Evolutionary conservation across 2,329 filamentous ascomycete species (phyloP).

Genomic region (Neofusicoccum laricinum): DNA sequence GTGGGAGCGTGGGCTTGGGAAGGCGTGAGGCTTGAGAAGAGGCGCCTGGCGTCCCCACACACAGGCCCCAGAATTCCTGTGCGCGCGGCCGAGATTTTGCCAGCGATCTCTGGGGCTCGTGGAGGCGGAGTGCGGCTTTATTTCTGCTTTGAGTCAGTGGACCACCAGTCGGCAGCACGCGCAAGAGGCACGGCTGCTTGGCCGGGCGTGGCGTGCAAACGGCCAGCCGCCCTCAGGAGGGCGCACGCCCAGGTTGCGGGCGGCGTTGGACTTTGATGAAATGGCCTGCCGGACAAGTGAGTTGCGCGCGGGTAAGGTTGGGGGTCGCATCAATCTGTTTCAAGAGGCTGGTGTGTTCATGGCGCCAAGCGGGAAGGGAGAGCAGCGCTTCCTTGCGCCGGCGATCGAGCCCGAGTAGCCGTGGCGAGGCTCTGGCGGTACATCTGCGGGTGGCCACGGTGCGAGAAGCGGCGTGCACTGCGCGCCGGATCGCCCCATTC

Average conservation of each 20-base stretch:
- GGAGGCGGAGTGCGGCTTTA: neutral
- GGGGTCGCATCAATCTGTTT: neutral
- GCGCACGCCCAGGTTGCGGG: neutral
- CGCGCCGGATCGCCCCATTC: neutral
- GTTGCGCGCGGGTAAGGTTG: neutral
- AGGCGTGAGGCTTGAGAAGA: neutral
- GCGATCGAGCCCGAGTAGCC: no score
- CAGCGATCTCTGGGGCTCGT: conserved; percentile 4
- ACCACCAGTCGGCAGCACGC: neutral
- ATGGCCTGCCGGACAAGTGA: neutral
- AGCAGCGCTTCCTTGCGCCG: neutral
- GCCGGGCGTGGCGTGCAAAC: neutral
- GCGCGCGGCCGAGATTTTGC: neutral
- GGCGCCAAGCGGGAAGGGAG: neutral
- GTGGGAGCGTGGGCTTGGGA: neutral
- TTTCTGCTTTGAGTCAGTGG: neutral
- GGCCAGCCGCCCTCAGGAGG: neutral
- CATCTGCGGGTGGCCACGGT: no score
- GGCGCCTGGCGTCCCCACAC: neutral
- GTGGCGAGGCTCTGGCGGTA: no score
- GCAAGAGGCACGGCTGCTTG: neutral
- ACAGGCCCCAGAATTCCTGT: neutral
- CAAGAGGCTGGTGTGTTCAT: neutral
- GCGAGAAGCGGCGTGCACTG: neutral
- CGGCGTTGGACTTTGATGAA: neutral